Conservation (phyloP, 1,139 yeast genomes). For the Zhuliangozyma parablackwelliae region DNA sequence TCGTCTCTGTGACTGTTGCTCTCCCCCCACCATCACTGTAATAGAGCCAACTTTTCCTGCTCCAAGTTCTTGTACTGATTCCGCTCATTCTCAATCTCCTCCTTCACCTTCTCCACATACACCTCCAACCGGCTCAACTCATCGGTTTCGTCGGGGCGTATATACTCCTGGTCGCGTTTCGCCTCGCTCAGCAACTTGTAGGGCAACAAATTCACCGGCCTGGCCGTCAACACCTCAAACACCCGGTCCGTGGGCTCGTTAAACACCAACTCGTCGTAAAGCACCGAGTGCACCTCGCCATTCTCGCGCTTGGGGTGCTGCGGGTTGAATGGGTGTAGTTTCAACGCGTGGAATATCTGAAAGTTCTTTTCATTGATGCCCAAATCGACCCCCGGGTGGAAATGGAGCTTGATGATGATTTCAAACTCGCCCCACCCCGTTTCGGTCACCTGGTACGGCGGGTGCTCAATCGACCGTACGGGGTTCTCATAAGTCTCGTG, state of each 20-base stretch:
- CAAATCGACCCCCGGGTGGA: conserved; percentile 67
- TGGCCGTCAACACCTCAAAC: conserved; percentile 69
- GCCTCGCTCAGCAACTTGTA: conserved; percentile 45
- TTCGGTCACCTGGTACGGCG: conserved; percentile 94
- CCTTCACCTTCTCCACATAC: conserved; percentile 59
- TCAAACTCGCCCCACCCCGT: conserved; percentile 99
- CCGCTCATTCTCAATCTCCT: conserved; percentile 51
- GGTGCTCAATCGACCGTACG: conserved; percentile 75
- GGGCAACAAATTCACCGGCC: conserved; percentile 74
- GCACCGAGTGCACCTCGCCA: conserved; percentile 57
- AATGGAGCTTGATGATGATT: conserved; percentile 79
- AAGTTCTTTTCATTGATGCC: conserved; percentile 77
- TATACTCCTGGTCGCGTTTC: conserved; percentile 40
- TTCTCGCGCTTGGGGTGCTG: conserved; percentile 35
- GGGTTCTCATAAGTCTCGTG: conserved; percentile 93
- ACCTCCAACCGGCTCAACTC: conserved; percentile 71
- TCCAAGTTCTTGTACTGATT: conserved; percentile 51
- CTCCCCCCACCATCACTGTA: too few relatives aligned
- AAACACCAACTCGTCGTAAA: conserved; percentile 89
- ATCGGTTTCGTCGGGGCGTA: conserved; percentile 58
- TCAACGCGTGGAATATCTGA: conserved; percentile 81
- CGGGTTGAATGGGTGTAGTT: conserved; percentile 82
- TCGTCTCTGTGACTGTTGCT: too few relatives aligned
- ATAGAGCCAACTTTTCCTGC: conserved; percentile 39
- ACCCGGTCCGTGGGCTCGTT: conserved; percentile 92